These are phyloP conservation scores for Rosa hybrid DNA, from an alignment of 331 rosid species.

Conservation along the genomic window DNA sequence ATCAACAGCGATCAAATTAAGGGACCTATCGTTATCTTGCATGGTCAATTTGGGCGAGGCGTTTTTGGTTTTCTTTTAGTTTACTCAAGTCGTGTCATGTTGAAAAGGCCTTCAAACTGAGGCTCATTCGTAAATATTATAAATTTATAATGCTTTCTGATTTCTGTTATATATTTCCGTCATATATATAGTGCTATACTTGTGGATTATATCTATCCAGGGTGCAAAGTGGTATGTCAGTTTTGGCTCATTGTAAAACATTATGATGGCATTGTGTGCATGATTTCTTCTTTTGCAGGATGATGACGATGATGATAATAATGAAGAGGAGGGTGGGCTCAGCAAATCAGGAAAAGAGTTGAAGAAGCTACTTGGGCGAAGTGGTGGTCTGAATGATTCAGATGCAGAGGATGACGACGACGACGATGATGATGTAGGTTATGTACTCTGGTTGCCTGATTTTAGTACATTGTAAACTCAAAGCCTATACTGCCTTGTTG, in stretches of 20 bases:
- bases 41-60: background rate
- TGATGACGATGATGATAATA: slow-evolving; percentile 78
- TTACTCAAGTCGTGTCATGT: background rate
- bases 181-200: background rate
- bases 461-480: background rate
- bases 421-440: slow-evolving; percentile 53
- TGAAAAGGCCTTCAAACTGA: background rate
- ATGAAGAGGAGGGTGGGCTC: slow-evolving; percentile 82
- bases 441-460: background rate
- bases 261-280: background rate
- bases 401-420: slow-evolving; percentile 88
- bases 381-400: slow-evolving; percentile 77
- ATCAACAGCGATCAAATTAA: background rate
- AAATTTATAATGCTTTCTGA: background rate
- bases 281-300: slow-evolving; percentile 50
- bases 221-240: background rate
- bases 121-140: background rate
- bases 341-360: slow-evolving; percentile 97
- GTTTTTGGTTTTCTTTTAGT: background rate
- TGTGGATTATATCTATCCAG: background rate
- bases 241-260: background rate
- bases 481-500: background rate
- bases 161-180: background rate
- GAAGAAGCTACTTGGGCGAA: slow-evolving; percentile 83
- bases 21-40: background rate